These are phyloP conservation scores for Macrolepiota fuliginosa DNA, from an alignment of 768 basidiomycete species.

Conservation along the genomic window DNA sequence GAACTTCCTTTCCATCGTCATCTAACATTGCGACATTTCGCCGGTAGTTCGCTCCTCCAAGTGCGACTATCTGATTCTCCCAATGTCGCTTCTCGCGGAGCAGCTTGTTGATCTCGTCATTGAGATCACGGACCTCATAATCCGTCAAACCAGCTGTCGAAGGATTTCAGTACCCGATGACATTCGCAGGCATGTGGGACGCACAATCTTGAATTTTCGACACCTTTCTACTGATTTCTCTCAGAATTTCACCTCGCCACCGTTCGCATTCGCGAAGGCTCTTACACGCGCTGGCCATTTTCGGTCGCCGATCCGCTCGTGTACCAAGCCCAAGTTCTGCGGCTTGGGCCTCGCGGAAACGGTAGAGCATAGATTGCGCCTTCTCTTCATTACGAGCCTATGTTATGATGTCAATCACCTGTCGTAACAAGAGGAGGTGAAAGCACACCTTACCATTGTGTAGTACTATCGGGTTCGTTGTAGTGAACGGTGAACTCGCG, in stretches of 20 bases:
- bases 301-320: constrained; percentile 79
- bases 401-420: not conserved
- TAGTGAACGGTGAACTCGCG: not conserved
- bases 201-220: constrained; percentile 95
- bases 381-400: constrained; percentile 99
- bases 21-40: constrained; percentile 92
- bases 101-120: constrained; percentile 96
- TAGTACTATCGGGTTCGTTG: not conserved
- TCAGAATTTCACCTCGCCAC: constrained; percentile 93
- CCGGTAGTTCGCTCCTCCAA: constrained; percentile 95
- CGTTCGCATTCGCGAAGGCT: constrained; percentile 91
- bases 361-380: constrained; percentile 92
- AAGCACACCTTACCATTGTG: constrained; percentile 13
- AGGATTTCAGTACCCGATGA: not conserved
- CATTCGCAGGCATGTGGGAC: constrained; percentile 22
- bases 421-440: not conserved
- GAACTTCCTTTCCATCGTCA: constrained; percentile 94
- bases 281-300: constrained; percentile 91
- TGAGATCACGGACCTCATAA: constrained; percentile 93
- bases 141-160: constrained; percentile 82
- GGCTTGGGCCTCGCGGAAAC: constrained; percentile 95
- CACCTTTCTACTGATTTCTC: constrained; percentile 95
- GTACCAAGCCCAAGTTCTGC: constrained; percentile 92
- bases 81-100: constrained; percentile 95
- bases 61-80: constrained; percentile 96